phyloP scores from a whole-genome alignment of 148 eudicot species.

The Euryodendron excelsum region DNA sequence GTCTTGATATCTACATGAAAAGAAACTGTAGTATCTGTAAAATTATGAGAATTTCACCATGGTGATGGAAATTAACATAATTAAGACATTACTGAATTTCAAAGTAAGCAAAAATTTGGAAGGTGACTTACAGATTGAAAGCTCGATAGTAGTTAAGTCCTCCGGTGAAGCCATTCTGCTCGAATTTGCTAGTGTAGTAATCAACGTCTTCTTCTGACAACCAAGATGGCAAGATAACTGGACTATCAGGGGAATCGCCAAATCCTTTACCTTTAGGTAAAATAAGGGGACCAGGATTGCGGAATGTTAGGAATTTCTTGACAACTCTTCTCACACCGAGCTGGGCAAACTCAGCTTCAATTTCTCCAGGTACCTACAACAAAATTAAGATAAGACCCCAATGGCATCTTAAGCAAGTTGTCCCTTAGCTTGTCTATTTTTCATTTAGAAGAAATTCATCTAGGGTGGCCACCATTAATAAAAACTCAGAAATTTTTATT shows the following conservation, averaged over 20 bases:
- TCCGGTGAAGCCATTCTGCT: slow-evolving; percentile 39
- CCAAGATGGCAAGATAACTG: slow-evolving; percentile 31
- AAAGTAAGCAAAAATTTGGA: not conserved
- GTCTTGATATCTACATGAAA: not conserved
- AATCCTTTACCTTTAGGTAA: slow-evolving; percentile 27
- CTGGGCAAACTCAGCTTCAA: slow-evolving; percentile 30
- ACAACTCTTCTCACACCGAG: slow-evolving; percentile 19
- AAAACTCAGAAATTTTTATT: not conserved
- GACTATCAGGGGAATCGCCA: slow-evolving; percentile 19
- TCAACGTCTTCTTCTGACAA: slow-evolving; percentile 34
- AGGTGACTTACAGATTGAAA: slow-evolving; percentile 9
- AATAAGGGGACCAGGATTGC: slow-evolving; percentile 10
- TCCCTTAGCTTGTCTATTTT: no score
- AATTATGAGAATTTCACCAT: not conserved
- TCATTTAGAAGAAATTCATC: no score
- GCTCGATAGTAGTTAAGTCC: slow-evolving; percentile 41
- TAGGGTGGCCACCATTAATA: not conserved
- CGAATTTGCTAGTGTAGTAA: slow-evolving; percentile 30
- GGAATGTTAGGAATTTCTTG: slow-evolving; percentile 23
- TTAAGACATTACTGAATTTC: not conserved
- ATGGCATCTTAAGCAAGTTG: not conserved
- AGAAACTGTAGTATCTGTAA: not conserved
- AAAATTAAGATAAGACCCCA: not conserved
- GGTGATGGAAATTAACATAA: not conserved
- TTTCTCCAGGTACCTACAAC: slow-evolving; percentile 32